Conservation (phyloP, 768 basidiomycete species). For the Fomitopsis pulvina region DNA sequence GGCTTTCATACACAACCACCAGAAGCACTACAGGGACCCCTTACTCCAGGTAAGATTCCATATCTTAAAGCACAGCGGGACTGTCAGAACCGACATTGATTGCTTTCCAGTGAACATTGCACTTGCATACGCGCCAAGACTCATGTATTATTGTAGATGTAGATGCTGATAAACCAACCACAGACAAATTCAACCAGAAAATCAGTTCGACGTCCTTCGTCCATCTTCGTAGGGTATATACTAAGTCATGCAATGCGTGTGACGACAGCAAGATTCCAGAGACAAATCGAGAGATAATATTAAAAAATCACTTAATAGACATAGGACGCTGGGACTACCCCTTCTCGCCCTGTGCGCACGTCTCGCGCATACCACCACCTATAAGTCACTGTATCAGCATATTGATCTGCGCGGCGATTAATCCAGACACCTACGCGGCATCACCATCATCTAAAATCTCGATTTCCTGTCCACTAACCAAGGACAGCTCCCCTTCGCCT, state of each 20-base stretch:
- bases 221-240: neutral
- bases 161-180: neutral
- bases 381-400: neutral
- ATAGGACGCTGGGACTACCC: conserved; percentile 89
- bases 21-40: conserved; percentile 85
- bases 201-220: neutral
- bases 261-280: neutral
- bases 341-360: conserved; percentile 70
- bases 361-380: conserved; percentile 97
- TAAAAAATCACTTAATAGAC: conserved; percentile 46
- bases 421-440: conserved; percentile 49
- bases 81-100: neutral
- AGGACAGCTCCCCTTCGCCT: conserved; percentile 71
- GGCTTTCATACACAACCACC: conserved; percentile 72
- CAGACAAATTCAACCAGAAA: neutral
- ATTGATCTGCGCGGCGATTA: neutral
- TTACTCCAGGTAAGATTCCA: conserved; percentile 40
- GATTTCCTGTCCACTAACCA: conserved; percentile 63
- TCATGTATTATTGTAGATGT: neutral
- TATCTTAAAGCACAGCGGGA: neutral
- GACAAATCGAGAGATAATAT: neutral
- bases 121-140: neutral
- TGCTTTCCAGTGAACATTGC: neutral
- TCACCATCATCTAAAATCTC: conserved; percentile 78
- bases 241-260: neutral